phyloP scores from a whole-genome alignment of 768 basidiomycete species.

The Lanmaoa pseudosensibilis region DNA sequence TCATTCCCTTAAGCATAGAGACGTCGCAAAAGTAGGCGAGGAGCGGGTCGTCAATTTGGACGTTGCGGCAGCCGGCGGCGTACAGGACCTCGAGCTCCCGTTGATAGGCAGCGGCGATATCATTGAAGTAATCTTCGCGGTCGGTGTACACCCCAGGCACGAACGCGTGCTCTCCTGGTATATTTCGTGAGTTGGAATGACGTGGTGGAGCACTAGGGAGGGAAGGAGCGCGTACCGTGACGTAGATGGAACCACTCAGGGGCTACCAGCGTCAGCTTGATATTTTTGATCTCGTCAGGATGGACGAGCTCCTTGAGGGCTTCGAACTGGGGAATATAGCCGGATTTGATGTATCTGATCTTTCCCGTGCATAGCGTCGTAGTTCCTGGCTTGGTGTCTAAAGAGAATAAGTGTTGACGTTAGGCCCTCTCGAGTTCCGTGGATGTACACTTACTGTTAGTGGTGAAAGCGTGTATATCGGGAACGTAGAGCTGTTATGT shows the following conservation, averaged over 20 bases:
- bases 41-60: slow-evolving; percentile 49
- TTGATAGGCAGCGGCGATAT: slow-evolving; percentile 47
- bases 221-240: slow-evolving; percentile 43
- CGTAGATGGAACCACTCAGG: slow-evolving; percentile 74
- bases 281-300: slow-evolving; percentile 59
- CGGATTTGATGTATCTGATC: slow-evolving; percentile 59
- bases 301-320: slow-evolving; percentile 56
- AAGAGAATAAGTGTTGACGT: background rate
- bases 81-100: slow-evolving; percentile 47
- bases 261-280: slow-evolving; percentile 72
- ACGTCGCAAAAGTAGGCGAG: slow-evolving; percentile 68
- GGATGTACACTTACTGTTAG: slow-evolving; percentile 13
- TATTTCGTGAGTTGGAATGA: background rate
- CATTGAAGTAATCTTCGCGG: slow-evolving; percentile 47
- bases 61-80: slow-evolving; percentile 41
- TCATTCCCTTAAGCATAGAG: slow-evolving; percentile 54
- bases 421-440: background rate
- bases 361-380: slow-evolving; percentile 48
- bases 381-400: slow-evolving; percentile 22
- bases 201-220: background rate
- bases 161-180: slow-evolving; percentile 25
- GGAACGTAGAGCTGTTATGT: slow-evolving; percentile 26
- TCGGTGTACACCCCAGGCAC: slow-evolving; percentile 18
- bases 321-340: slow-evolving; percentile 65
- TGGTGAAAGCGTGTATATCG: slow-evolving; percentile 22